phyloP scores from a whole-genome alignment of 768 basidiomycete species.

The Tricholoma furcatifolium region DNA sequence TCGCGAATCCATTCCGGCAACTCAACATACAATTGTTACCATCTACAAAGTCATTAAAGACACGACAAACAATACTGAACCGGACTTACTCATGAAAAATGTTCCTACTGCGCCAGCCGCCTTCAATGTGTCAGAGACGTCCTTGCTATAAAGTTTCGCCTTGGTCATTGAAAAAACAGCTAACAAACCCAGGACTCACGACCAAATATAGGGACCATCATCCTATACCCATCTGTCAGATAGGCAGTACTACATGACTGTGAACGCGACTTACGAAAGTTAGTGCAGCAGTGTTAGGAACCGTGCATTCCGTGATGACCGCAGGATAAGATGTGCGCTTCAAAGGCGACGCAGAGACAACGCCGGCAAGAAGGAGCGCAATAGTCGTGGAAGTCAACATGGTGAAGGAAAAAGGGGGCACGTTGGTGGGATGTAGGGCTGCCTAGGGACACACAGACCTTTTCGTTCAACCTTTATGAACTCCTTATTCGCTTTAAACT shows the following conservation, averaged over 20 bases:
- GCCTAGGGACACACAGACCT: neutral
- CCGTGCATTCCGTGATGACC: slow-evolving; percentile 33
- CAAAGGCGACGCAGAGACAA: slow-evolving; percentile 19
- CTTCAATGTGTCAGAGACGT: slow-evolving; percentile 26
- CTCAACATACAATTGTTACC: slow-evolving; percentile 34
- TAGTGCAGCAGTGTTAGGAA: slow-evolving; percentile 37
- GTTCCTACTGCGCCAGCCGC: slow-evolving; percentile 37
- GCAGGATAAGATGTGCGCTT: slow-evolving; percentile 21
- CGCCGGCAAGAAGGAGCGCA: slow-evolving; percentile 12
- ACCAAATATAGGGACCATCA: slow-evolving; percentile 17
- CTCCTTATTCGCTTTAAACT: neutral
- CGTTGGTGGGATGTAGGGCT: neutral
- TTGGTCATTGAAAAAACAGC: neutral
- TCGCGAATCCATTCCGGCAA: neutral
- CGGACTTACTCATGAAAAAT: slow-evolving; percentile 25
- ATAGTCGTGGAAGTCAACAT: slow-evolving; percentile 18
- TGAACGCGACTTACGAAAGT: slow-evolving; percentile 33
- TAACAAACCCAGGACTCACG: slow-evolving; percentile 9
- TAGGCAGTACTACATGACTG: neutral
- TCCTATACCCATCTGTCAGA: slow-evolving; percentile 11
- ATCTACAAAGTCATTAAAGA: slow-evolving; percentile 18
- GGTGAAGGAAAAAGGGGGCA: neutral
- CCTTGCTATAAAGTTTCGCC: slow-evolving; percentile 9
- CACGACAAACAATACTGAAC: neutral
- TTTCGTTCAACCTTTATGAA: neutral